phyloP scores from a whole-genome alignment of 106 monocot genomes.

The Dioscorea dumetorum region DNA sequence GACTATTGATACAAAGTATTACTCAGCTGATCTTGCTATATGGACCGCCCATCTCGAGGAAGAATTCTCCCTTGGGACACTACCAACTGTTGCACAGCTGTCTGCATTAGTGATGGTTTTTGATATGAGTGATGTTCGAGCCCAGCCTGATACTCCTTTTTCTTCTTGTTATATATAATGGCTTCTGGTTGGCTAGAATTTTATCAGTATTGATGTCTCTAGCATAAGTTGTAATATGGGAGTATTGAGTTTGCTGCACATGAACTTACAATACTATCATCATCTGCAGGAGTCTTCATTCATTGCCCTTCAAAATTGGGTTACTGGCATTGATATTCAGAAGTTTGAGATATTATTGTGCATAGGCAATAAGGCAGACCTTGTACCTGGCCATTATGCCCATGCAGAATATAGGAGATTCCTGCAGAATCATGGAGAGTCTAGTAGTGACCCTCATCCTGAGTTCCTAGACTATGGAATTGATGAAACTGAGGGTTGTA shows the following conservation, averaged over 20 bases:
- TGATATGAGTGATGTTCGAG: slow-evolving; percentile 87
- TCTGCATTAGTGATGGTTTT: slow-evolving; percentile 89
- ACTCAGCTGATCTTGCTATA: slow-evolving; percentile 80
- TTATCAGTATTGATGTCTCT: no score
- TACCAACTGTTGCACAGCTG: slow-evolving; percentile 46
- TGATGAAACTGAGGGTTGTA: slow-evolving; percentile 62
- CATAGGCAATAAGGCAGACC: slow-evolving; percentile 94
- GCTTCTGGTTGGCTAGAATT: no score
- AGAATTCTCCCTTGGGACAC: slow-evolving; percentile 41
- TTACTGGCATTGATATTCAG: slow-evolving; percentile 42
- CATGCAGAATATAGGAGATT: slow-evolving; percentile 74
- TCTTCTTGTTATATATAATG: background rate
- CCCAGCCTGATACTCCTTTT: slow-evolving; percentile 1
- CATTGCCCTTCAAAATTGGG: slow-evolving; percentile 59
- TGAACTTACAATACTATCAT: background rate
- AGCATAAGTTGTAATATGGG: no score
- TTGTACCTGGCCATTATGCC: slow-evolving; percentile 81
- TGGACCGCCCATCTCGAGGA: slow-evolving; percentile 77
- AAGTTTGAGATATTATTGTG: slow-evolving; percentile 83
- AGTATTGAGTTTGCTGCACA: no score
- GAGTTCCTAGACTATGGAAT: slow-evolving; percentile 77
- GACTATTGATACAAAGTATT: slow-evolving; percentile 95
- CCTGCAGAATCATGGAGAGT: slow-evolving; percentile 61
- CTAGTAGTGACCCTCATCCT: slow-evolving; percentile 46
- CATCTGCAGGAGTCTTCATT: slow-evolving; percentile 70